Conservation (phyloP, 139 green algal genomes). For the Auxenochlorella pyrenoidosa region DNA sequence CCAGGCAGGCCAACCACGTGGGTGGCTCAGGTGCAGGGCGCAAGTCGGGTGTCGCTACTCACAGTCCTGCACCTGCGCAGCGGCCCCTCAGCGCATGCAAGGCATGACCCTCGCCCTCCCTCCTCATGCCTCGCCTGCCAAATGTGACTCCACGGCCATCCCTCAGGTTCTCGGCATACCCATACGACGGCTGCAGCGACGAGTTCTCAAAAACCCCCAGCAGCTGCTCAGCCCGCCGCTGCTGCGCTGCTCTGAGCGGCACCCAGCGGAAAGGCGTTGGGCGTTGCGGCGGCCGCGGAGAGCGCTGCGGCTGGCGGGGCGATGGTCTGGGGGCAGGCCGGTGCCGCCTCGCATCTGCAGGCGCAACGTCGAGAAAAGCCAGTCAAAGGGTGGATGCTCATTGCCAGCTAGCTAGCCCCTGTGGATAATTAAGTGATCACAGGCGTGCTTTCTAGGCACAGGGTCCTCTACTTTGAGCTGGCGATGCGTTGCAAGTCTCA, state of each 20-base stretch:
- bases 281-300: neutral
- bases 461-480: no score
- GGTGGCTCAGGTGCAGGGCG: no score
- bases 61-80: no score
- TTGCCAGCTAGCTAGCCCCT: no score
- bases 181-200: neutral
- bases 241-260: neutral
- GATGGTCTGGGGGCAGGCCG: neutral
- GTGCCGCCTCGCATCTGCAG: neutral
- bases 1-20: no score
- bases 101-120: no score
- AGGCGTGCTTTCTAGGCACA: no score
- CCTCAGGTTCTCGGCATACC: conserved; percentile 8
- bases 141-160: conserved; percentile 35
- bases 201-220: conserved; percentile 24
- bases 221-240: conserved; percentile 1
- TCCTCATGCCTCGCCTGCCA: conserved; percentile 12
- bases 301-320: neutral
- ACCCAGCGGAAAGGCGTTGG: neutral
- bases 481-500: neutral
- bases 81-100: no score
- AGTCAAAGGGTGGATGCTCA: no score
- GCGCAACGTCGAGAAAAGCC: no score
- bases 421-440: no score
- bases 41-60: no score